Conservation (phyloP, 1,139 yeast species). For the Yamadazyma diospyri region DNA sequence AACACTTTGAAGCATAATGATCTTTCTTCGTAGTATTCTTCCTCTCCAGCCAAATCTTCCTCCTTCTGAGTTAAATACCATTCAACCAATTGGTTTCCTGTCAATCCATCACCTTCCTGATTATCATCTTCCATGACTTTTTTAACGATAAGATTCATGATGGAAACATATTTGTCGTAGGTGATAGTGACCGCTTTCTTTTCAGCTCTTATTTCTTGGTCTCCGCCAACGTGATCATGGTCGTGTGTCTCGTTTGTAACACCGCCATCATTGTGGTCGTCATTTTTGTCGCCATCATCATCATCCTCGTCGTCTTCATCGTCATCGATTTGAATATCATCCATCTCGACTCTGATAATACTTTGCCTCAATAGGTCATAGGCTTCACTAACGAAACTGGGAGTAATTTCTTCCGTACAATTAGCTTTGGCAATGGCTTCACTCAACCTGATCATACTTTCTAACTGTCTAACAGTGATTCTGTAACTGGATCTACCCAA, state of each 20-base stretch:
- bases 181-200: slow-evolving; percentile 43
- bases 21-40: slow-evolving; percentile 68
- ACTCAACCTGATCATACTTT: slow-evolving; percentile 85
- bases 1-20: slow-evolving; percentile 75
- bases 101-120: slow-evolving; percentile 60
- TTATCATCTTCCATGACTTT: slow-evolving; percentile 59
- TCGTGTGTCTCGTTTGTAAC: slow-evolving; percentile 11
- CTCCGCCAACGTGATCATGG: slow-evolving; percentile 14
- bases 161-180: slow-evolving; percentile 80
- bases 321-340: slow-evolving; percentile 83
- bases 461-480: slow-evolving; percentile 95
- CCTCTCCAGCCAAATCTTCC: slow-evolving; percentile 65
- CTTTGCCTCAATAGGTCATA: slow-evolving; percentile 86
- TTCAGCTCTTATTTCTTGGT: slow-evolving; percentile 6
- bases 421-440: slow-evolving; percentile 98
- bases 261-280: slow-evolving; percentile 13
- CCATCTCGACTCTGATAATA: slow-evolving; percentile 90
- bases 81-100: slow-evolving; percentile 66
- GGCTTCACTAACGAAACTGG: slow-evolving; percentile 89
- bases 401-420: slow-evolving; percentile 86
- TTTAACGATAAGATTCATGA: slow-evolving; percentile 78
- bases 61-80: slow-evolving; percentile 82
- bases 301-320: slow-evolving; percentile 41
- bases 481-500: slow-evolving; percentile 83
- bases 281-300: slow-evolving; percentile 12